These are phyloP conservation scores for Endothia cerciana DNA, from an alignment of 2,329 filamentous ascomycete species.

Conservation along the genomic window DNA sequence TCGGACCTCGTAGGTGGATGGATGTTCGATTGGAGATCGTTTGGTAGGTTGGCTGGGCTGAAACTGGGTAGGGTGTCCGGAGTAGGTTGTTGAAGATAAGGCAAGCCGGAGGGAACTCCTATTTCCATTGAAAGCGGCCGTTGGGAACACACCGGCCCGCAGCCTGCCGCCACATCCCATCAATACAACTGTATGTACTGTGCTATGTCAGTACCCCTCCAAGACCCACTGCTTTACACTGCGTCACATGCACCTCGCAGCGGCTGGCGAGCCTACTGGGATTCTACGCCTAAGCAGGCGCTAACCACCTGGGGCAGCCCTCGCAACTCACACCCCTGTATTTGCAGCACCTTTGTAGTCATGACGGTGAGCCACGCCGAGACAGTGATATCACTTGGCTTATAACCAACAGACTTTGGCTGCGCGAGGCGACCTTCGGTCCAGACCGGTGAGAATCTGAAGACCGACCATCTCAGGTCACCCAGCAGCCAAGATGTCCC, in stretches of 20 bases:
- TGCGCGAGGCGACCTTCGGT: neutral
- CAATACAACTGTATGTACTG: no score
- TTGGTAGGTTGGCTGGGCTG: conserved; percentile 11
- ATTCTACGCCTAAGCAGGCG: neutral
- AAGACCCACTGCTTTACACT: conserved; percentile 3
- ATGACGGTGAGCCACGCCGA: conserved; percentile 5
- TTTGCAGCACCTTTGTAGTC: neutral
- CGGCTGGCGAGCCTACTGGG: conserved; percentile 4
- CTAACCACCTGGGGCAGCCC: neutral
- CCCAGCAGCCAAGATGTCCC: conserved; percentile 13
- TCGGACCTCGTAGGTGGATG: neutral
- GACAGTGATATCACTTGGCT: neutral
- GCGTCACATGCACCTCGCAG: conserved; percentile 11
- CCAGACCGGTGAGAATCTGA: neutral
- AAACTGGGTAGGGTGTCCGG: conserved; percentile 14
- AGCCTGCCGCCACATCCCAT: conserved; percentile 10
- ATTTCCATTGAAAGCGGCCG: conserved; percentile 1
- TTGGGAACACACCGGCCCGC: conserved; percentile 7
- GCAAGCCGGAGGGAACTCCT: conserved; percentile 5
- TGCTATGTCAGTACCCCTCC: neutral
- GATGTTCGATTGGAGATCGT: neutral
- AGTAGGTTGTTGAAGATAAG: conserved; percentile 4
- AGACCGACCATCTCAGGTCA: neutral
- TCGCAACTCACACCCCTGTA: neutral
- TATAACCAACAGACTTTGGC: neutral